Base-by-base conservation (phyloP, 2,329 filamentous ascomycete genomes). In the Botrytis medusae region DNA sequence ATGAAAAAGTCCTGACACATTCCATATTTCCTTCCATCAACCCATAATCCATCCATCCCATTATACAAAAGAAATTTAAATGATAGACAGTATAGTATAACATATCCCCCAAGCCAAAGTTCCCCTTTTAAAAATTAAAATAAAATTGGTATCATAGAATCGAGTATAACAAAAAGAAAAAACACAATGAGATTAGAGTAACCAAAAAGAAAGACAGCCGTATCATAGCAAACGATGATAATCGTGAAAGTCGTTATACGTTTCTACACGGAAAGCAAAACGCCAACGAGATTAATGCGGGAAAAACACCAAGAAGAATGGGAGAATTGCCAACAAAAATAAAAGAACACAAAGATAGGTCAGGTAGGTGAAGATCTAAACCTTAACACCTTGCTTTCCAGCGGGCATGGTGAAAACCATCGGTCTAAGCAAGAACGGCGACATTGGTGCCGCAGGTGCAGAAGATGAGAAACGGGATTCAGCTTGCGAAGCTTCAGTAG, bases 361-460 rank as follows among this genome's bases (percentile, higher is more conserved):
- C 25, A n/a, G 7, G 16, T 20, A 63, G 25, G 34, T 14, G 16
- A 22, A 10, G 10, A n/a, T 37, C 32, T 69, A 69, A 51, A 32
- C 42, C n/a, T 60, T 61, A 22, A 72, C 71, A 44, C 63, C 71
- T n/a, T 69, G 42, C 42, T 59, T 69, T 10, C n/a, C 25, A 29
- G 71, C 40, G 20, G 71, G 71, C 71, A 72, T 72, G 10, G 64
- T 69, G 18, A 72, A 72, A 61, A 42, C 42, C 63, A 69, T 69
- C 0, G 71, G 59, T 16, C 54, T 44, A 2, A 72, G 71, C 9
- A 72, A 59, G n/a, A 72, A 48, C 16, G 71, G 71, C 5, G 71
- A 72, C 57, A 60, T 48, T 3, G 71, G 71, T 0, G 10, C 62
- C 3, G 46, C 25, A 3, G 69, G 22, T 34, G 48, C 48, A 42